phyloP scores from a whole-genome alignment of 495 filamentous ascomycete species.

The Clavariopsis aquatica region DNA sequence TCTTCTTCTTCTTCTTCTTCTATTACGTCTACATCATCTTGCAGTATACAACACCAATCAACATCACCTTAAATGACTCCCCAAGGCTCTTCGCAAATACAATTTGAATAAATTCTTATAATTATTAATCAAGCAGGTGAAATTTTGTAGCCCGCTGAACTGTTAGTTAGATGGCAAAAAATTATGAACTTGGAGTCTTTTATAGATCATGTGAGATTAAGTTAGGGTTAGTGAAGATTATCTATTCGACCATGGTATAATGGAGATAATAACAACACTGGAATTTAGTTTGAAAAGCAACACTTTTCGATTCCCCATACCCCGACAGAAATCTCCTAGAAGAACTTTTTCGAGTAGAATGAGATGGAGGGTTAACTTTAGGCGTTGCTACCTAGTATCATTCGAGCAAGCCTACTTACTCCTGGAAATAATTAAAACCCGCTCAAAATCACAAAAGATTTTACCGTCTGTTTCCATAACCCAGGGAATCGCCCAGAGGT shows the following conservation, averaged over 20 bases:
- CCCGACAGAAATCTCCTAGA: background rate
- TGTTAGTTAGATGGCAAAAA: background rate
- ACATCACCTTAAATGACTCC: no score
- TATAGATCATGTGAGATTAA: conserved; percentile 17
- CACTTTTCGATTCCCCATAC: background rate
- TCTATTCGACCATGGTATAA: conserved; percentile 10
- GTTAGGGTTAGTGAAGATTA: background rate
- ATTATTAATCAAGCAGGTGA: background rate
- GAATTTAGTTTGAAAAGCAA: conserved; percentile 12
- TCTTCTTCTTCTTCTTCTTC: no score
- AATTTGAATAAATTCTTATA: conserved; percentile 7
- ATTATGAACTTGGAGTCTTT: background rate
- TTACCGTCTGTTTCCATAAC: no score
- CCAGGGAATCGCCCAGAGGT: no score
- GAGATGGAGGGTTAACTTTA: conserved; percentile 7
- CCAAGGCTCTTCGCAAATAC: no score
- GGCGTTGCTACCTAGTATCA: conserved; percentile 18
- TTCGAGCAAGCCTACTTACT: background rate
- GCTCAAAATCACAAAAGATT: no score
- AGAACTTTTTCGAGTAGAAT: conserved; percentile 2
- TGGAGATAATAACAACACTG: background rate
- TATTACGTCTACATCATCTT: no score
- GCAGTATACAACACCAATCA: no score
- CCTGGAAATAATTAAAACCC: no score
- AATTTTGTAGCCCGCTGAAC: conserved; percentile 11